Evolutionary conservation across 192 early-diverging fungal genomes (phyloP), one percentile per base, ranked within the genome.

Genomic region (Gamsiella multidivaricata): DNA sequence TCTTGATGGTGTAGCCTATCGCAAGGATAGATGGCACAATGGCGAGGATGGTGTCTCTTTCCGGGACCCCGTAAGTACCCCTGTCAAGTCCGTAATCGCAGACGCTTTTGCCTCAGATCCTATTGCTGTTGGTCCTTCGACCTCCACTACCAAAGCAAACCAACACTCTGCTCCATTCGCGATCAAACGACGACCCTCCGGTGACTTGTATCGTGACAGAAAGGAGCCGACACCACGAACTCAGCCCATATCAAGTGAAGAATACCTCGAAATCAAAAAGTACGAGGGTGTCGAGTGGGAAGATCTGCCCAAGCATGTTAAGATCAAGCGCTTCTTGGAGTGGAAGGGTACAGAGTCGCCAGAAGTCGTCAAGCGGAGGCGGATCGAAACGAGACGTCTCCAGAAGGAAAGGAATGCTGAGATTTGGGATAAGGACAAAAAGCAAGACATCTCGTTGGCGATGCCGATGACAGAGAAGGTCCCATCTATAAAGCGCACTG

Each of bases 221-320:
- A n/a, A n/a, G n/a, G n/a, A n/a, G n/a, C n/a, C n/a, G n/a, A n/a
- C n/a, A n/a, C n/a, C n/a, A n/a, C n/a, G n/a, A n/a, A n/a, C n/a
- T n/a, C n/a, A n/a, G n/a, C n/a, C n/a, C n/a, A n/a, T n/a, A n/a
- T n/a, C n/a, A n/a, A n/a, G n/a, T n/a, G 69, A 55, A 18, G 69
- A 71, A 17, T 63, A 63, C 49, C 45, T 71, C 10, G 69, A 71
- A 33, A 62, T 71, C 33, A 36, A 71, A 6, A 71, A 63, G 26
- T 71, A 71, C 14, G 39, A 49, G 3, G 69, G 69, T 31, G 69
- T 71, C 18, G 60, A 62, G n/a, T 71, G 69, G 69, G 61, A 71
- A 15, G 52, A 62, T 10, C 20, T 71, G 53, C 69, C 69, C 1
- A 46, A 54, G 23, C 45, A 57, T 25, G 54, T 71, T 34, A 62